Conservation (phyloP, 106 monocot species). For the Dendrobium chrysotoxum region DNA sequence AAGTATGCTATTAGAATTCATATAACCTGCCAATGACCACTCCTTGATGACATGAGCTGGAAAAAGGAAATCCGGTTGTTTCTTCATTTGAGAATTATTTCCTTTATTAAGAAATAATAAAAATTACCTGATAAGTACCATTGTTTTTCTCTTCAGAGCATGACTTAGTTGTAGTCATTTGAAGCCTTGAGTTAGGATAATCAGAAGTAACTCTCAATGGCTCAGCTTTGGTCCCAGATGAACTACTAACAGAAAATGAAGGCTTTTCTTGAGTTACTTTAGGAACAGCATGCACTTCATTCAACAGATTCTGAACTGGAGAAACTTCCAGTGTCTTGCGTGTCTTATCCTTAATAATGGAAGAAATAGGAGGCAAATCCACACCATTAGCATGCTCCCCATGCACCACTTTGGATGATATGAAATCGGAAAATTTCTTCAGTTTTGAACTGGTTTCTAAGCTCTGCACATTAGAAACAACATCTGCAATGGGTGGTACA, state of each 20-base stretch:
- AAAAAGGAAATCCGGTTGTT: neutral
- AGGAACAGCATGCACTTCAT: neutral
- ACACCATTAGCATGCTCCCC: neutral
- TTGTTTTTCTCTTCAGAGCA: neutral
- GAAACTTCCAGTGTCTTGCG: neutral
- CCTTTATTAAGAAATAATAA: neutral
- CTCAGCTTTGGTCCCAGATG: neutral
- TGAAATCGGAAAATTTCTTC: slow-evolving; percentile 10
- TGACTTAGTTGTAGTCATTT: neutral
- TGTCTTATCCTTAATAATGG: slow-evolving; percentile 1
- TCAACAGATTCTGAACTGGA: neutral
- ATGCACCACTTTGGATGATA: neutral
- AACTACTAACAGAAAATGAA: neutral
- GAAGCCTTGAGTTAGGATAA: neutral
- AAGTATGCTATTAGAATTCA: neutral
- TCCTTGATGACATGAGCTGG: neutral
- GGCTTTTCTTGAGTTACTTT: neutral
- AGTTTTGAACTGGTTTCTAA: slow-evolving; percentile 3
- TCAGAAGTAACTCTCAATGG: neutral
- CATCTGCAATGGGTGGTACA: neutral
- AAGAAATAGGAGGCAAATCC: neutral
- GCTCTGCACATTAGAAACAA: slow-evolving; percentile 8
- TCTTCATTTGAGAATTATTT: neutral
- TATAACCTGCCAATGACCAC: neutral
- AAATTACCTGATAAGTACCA: slow-evolving; percentile 12